These are phyloP conservation scores for Lenzites betulinus DNA, from an alignment of 768 basidiomycete genomes.

Conservation along the genomic window DNA sequence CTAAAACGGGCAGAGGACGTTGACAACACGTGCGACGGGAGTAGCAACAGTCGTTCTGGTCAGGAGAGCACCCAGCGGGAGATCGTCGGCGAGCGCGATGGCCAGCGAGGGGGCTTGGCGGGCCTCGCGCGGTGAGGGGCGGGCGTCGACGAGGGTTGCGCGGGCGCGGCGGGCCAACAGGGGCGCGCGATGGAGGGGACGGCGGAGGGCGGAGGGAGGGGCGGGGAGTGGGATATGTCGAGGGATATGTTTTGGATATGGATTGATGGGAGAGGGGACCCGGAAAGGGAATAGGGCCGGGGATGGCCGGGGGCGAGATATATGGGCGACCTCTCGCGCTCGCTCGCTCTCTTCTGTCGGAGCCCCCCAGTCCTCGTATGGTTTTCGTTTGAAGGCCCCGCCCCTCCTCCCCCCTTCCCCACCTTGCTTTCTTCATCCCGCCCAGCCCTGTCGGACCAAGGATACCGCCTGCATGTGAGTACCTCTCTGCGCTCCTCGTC, in stretches of 20 bases:
- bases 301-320: slow-evolving; percentile 17
- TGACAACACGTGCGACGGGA: too few species aligned
- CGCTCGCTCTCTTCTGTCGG: neutral
- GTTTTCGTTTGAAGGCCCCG: slow-evolving; percentile 23
- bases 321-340: neutral
- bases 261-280: neutral
- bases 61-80: too few species aligned
- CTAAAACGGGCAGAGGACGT: neutral
- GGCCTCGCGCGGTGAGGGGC: too few species aligned
- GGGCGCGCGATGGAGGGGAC: too few species aligned
- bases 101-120: too few species aligned
- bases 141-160: too few species aligned
- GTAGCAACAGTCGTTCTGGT: too few species aligned
- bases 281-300: neutral
- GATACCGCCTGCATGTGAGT: slow-evolving; percentile 54
- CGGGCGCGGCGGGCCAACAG: too few species aligned
- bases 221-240: too few species aligned
- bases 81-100: too few species aligned
- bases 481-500: neutral
- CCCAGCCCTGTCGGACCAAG: slow-evolving; percentile 51
- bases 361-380: slow-evolving; percentile 17
- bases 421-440: slow-evolving; percentile 39
- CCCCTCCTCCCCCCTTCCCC: slow-evolving; percentile 29
- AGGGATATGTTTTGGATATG: neutral
- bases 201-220: too few species aligned